Conservation (phyloP, 73 alveolate species). For the Paramecium primaurelia region DNA sequence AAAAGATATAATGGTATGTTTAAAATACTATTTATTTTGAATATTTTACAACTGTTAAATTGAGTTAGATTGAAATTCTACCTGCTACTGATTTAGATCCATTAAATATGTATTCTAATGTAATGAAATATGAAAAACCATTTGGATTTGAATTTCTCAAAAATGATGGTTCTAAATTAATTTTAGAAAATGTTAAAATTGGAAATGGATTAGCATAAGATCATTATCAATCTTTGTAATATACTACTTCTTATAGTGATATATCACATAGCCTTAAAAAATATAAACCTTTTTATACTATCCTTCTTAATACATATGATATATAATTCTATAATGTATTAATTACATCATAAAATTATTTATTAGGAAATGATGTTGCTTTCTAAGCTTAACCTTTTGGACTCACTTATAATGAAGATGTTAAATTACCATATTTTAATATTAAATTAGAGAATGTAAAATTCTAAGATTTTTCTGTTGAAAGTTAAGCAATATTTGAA, state of each 20-base stretch:
- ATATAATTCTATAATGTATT: neutral
- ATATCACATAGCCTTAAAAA: neutral
- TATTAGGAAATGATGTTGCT: neutral
- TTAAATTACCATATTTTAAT: neutral
- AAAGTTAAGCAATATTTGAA: neutral
- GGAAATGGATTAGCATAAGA: neutral
- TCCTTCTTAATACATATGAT: neutral
- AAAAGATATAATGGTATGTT: neutral
- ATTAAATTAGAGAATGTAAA: neutral
- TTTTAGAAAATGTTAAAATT: neutral
- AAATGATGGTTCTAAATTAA: neutral
- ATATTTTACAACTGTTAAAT: slow-evolving; percentile 6
- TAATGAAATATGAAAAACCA: neutral
- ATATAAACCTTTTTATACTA: slow-evolving; percentile 1
- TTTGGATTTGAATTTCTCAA: neutral
- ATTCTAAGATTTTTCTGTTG: slow-evolving; percentile 9
- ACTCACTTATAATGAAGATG: neutral
- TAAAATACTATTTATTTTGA: neutral
- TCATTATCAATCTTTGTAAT: neutral
- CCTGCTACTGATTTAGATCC: neutral
- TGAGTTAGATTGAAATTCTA: neutral
- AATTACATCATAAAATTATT: neutral
- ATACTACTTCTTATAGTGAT: neutral
- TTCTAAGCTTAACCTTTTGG: neutral
- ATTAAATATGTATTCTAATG: neutral